Evolutionary conservation across 2,329 filamentous ascomycete species (phyloP).

Genomic region (Fusarium pilosicola): DNA sequence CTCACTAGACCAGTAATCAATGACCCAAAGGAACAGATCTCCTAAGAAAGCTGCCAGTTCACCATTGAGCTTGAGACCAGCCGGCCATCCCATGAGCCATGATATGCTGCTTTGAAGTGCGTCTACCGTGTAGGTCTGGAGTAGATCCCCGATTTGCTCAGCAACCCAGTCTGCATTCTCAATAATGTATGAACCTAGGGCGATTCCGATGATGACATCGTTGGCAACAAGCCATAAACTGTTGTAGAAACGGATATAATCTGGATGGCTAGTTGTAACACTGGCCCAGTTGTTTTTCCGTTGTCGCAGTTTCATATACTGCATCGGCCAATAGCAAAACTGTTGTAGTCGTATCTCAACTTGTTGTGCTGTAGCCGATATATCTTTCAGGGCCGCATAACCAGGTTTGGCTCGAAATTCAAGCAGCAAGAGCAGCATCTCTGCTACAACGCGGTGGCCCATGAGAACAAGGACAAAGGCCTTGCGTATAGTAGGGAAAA

Average conservation of each 20-base stretch:
- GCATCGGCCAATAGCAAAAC: constrained; percentile 98
- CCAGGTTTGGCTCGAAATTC: constrained; percentile 86
- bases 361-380: constrained; percentile 96
- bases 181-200: constrained; percentile 94
- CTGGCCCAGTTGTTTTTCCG: constrained; percentile 94
- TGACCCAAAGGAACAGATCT: constrained; percentile 97
- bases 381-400: constrained; percentile 88
- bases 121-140: constrained; percentile 86
- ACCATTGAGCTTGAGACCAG: constrained; percentile 92
- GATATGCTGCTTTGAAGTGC: constrained; percentile 88
- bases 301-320: constrained; percentile 90
- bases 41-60: constrained; percentile 94
- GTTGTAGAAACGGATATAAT: constrained; percentile 99
- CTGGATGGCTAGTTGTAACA: constrained; percentile 92
- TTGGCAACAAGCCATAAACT: constrained; percentile 98
- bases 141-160: constrained; percentile 77
- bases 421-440: constrained; percentile 79
- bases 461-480: constrained; percentile 83
- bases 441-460: constrained; percentile 81
- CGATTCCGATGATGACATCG: constrained; percentile 98
- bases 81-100: constrained; percentile 97
- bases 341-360: constrained; percentile 97
- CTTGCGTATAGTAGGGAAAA: constrained; percentile 79
- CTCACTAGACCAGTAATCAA: constrained; percentile 94
- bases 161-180: constrained; percentile 91